A percentile compares a stretch with the other conserved stretches of the same genome.
These are phyloP conservation scores for Apiospora arundinis DNA, from an alignment of 2,329 filamentous ascomycete species.

Conservation along the genomic window DNA sequence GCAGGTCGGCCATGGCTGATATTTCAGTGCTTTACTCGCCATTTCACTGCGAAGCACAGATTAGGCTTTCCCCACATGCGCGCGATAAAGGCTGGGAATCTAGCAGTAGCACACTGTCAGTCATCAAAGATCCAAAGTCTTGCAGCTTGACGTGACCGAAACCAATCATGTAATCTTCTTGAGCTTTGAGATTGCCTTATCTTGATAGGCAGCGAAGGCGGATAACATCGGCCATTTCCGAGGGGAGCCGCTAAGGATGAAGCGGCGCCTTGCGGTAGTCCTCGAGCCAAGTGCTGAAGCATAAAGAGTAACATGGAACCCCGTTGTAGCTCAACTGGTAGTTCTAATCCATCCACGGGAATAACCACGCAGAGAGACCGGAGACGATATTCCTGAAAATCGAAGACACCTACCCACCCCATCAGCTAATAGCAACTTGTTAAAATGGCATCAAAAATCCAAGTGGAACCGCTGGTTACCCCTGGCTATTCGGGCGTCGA, in stretches of 20 bases:
- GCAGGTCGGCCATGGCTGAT: too few relatives aligned
- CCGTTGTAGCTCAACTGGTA: neutral
- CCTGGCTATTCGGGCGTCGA: conserved; percentile 51
- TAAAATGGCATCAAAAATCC: conserved; percentile 32
- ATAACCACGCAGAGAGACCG: neutral
- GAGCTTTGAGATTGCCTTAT: conserved; percentile 4
- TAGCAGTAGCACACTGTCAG: neutral
- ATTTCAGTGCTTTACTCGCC: too few relatives aligned
- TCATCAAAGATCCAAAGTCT: neutral
- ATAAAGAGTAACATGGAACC: neutral
- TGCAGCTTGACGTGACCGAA: neutral
- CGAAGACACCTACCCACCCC: neutral
- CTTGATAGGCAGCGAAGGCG: neutral
- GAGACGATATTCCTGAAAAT: neutral
- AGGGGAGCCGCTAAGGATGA: neutral
- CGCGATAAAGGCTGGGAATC: neutral
- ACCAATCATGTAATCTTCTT: neutral
- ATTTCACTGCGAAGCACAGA: neutral
- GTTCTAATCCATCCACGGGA: neutral
- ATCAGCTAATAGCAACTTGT: neutral
- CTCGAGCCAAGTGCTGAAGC: neutral
- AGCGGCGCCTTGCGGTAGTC: conserved; percentile 3
- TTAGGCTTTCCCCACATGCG: neutral
- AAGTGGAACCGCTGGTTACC: conserved; percentile 46
- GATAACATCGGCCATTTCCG: conserved; percentile 15